phyloP scores from a whole-genome alignment of 2,329 filamentous ascomycete species.

The Colletotrichum magnum region DNA sequence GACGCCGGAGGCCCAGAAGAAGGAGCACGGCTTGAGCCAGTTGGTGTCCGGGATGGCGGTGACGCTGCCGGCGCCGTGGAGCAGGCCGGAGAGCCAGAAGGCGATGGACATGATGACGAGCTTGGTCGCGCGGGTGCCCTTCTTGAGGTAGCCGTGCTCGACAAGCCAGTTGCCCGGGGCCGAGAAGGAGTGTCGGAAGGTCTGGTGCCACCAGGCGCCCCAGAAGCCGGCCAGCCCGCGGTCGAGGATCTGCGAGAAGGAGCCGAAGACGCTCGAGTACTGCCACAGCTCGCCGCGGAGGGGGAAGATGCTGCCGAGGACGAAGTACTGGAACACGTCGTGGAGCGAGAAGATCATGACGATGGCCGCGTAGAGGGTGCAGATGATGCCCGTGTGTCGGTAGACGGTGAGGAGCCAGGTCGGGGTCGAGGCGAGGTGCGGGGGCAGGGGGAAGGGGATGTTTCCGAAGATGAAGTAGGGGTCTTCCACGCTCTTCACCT shows the following conservation, averaged over 20 bases:
- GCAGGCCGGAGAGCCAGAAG: constrained; percentile 75
- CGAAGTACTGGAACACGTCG: constrained; percentile 68
- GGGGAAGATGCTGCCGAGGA: constrained; percentile 67
- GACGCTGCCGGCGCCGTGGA: constrained; percentile 81
- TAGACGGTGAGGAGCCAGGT: constrained; percentile 64
- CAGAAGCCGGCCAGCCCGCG: constrained; percentile 85
- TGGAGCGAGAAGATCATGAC: constrained; percentile 71
- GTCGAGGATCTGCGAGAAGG: constrained; percentile 69
- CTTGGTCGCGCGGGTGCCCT: constrained; percentile 49
- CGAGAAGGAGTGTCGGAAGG: constrained; percentile 81
- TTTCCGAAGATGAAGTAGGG: constrained; percentile 79
- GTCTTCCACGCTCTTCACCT: constrained; percentile 79
- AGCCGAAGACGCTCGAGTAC: constrained; percentile 70
- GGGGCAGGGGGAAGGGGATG: constrained; percentile 54
- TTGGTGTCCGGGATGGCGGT: constrained; percentile 70
- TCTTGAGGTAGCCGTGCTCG: constrained; percentile 54
- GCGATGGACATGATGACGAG: constrained; percentile 61
- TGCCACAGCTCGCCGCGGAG: constrained; percentile 65
- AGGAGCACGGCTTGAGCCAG: constrained; percentile 70
- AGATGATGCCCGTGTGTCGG: constrained; percentile 69
- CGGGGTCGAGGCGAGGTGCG: constrained; percentile 59
- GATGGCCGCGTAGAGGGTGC: constrained; percentile 72
- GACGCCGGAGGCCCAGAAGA: constrained; percentile 80
- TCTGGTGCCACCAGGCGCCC: constrained; percentile 93
- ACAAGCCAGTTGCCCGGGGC: constrained; percentile 68